Conservation (phyloP, 768 basidiomycete species). For the Amanita pallidorosea region DNA sequence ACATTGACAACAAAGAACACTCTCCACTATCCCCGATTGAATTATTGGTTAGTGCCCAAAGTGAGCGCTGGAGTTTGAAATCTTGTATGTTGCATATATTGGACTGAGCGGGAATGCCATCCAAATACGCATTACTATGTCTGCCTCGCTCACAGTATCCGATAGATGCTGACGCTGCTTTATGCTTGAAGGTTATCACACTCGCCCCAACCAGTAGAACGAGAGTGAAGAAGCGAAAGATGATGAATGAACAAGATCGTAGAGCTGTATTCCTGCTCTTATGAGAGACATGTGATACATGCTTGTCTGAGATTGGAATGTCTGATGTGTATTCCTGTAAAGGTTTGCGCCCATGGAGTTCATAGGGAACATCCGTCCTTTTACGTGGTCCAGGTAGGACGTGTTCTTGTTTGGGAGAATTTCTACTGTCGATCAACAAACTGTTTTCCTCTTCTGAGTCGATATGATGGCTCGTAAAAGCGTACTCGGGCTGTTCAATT, state of each 20-base stretch:
- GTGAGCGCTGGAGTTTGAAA: slow-evolving; percentile 18
- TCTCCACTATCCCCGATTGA: slow-evolving; percentile 20
- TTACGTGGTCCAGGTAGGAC: not conserved
- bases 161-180: slow-evolving; percentile 55
- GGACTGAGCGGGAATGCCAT: slow-evolving; percentile 31
- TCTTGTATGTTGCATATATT: slow-evolving; percentile 50
- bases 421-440: not conserved
- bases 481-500: not conserved
- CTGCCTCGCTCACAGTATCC: slow-evolving; percentile 68
- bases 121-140: slow-evolving; percentile 47
- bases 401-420: not conserved
- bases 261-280: not conserved
- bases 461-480: not conserved
- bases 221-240: slow-evolving; percentile 33
- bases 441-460: not conserved
- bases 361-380: not conserved
- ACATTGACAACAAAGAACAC: slow-evolving; percentile 44
- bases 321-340: not conserved
- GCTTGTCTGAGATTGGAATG: not conserved
- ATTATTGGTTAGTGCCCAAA: not conserved
- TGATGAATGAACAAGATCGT: slow-evolving; percentile 11
- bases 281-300: not conserved
- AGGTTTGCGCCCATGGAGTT: not conserved
- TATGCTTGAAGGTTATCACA: slow-evolving; percentile 37
- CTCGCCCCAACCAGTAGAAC: slow-evolving; percentile 22